Percentiles rank a stretch among this genome's conserved stretches.
Evolutionary conservation across 257 asterid species (phyloP).

Genomic region (Mentha longifolia): DNA sequence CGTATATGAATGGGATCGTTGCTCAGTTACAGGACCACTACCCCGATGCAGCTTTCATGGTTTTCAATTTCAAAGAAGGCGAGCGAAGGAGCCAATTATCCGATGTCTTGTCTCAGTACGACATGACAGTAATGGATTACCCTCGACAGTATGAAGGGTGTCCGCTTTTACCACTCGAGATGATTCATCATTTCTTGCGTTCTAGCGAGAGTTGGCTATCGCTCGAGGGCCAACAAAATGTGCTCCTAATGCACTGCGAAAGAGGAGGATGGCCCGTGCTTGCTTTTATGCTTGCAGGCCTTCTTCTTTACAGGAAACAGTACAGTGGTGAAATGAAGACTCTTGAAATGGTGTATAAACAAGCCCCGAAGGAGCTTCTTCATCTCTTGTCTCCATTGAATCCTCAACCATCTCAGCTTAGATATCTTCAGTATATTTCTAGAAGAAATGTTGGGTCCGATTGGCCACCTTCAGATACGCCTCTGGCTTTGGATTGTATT

Average conservation of each 20-base stretch:
- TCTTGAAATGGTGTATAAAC: constrained; percentile 97
- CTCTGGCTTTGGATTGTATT: constrained; percentile 81
- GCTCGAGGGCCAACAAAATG: constrained; percentile 97
- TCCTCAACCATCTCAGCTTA: constrained; percentile 98
- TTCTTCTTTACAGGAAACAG: constrained; percentile 91
- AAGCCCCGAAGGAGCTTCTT: constrained; percentile 97
- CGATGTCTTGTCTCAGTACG: constrained; percentile 86
- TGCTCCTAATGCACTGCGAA: constrained; percentile 94
- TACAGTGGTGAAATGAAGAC: constrained; percentile 94
- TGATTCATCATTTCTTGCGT: constrained; percentile 95
- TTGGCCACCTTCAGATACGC: constrained; percentile 93
- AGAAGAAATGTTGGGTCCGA: constrained; percentile 79
- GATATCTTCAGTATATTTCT: constrained; percentile 95
- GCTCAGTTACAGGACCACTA: constrained; percentile 97
- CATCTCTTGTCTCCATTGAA: constrained; percentile 93
- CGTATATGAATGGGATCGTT: constrained; percentile 90
- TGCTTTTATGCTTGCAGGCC: constrained; percentile 99
- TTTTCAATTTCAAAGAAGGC: constrained; percentile 94
- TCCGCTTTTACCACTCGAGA: constrained; percentile 86
- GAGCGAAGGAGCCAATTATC: constrained; percentile 86
- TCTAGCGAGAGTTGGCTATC: constrained; percentile 99
- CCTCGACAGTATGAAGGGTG: constrained; percentile 96
- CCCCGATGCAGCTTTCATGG: constrained; percentile 99
- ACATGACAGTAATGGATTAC: constrained; percentile 99
- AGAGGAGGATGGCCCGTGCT: constrained; percentile 99